phyloP scores from a whole-genome alignment of 352 stramenopile species.

The Pythium inflatum region DNA sequence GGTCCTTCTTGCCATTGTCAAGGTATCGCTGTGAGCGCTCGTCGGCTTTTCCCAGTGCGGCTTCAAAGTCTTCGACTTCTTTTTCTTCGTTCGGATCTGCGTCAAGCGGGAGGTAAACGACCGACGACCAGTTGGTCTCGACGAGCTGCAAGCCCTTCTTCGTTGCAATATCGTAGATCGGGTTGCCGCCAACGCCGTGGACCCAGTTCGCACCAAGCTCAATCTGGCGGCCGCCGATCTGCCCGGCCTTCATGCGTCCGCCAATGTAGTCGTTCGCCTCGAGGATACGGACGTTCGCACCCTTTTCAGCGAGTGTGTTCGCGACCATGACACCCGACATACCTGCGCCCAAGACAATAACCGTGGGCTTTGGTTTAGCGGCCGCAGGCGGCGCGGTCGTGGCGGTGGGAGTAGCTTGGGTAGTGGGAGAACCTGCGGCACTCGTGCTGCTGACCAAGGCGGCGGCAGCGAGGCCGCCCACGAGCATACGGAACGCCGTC shows the following conservation, averaged over 20 bases:
- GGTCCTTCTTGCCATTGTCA: conserved; percentile 4
- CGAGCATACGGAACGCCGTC: too few relatives aligned
- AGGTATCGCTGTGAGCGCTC: background rate
- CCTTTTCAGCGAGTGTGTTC: conserved; percentile 3
- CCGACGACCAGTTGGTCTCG: conserved; percentile 5
- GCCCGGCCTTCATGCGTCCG: background rate
- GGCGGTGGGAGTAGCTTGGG: too few relatives aligned
- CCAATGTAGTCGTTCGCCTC: conserved; percentile 11
- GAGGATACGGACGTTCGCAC: conserved; percentile 4
- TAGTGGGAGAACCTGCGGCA: too few relatives aligned
- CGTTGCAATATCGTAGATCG: background rate
- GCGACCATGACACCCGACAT: conserved; percentile 11
- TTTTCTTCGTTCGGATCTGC: background rate
- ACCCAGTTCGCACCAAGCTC: conserved; percentile 6
- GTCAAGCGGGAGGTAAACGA: background rate
- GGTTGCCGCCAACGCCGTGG: background rate
- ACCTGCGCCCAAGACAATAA: conserved; percentile 1
- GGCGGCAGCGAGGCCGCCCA: too few relatives aligned
- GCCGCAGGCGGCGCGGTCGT: too few relatives aligned
- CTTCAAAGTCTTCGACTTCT: background rate
- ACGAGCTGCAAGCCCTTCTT: background rate
- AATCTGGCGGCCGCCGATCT: background rate
- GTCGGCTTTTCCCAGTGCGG: background rate
- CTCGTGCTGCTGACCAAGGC: too few relatives aligned
- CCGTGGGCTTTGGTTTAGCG: background rate